These are phyloP conservation scores for Yamadazyma jaroonii DNA, from an alignment of 1,139 yeast genomes.

Conservation along the genomic window DNA sequence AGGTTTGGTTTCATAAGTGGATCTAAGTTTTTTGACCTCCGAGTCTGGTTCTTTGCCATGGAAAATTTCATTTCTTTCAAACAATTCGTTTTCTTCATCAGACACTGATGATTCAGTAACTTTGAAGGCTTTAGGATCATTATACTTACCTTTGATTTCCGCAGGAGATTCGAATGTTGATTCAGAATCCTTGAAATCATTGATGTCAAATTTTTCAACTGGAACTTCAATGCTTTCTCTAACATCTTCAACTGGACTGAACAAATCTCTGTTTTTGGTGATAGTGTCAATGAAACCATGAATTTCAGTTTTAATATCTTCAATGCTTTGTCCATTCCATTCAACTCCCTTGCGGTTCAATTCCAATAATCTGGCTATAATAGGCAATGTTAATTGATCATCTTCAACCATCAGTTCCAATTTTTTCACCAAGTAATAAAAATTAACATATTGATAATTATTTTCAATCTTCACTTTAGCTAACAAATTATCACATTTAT, in stretches of 20 bases:
- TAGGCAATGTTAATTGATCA: conserved; percentile 9
- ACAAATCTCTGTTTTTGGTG: conserved; percentile 9
- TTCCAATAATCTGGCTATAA: conserved; percentile 6
- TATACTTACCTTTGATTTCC: conserved; percentile 12
- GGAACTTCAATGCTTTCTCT: conserved; percentile 14
- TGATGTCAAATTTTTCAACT: conserved; percentile 20
- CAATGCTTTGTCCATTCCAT: neutral
- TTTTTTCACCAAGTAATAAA: conserved; percentile 5
- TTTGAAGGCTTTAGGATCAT: conserved; percentile 23
- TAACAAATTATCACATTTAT: conserved; percentile 7
- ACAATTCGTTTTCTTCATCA: conserved; percentile 15
- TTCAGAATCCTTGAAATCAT: conserved; percentile 17
- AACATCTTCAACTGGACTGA: conserved; percentile 4
- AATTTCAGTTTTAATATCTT: conserved; percentile 6
- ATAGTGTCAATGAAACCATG: conserved; percentile 9
- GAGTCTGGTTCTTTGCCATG: conserved; percentile 14
- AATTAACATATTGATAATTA: conserved; percentile 8
- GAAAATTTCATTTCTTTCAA: conserved; percentile 16
- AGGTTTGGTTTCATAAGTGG: conserved; percentile 5
- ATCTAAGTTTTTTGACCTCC: conserved; percentile 18
- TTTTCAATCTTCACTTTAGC: conserved; percentile 4
- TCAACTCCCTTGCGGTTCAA: neutral
- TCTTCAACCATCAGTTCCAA: conserved; percentile 6
- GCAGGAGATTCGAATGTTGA: too few species aligned
- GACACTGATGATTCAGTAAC: conserved; percentile 8